Evolutionary conservation across 1,139 yeast genomes (phyloP).

Genomic region (Pichia norvegensis): DNA sequence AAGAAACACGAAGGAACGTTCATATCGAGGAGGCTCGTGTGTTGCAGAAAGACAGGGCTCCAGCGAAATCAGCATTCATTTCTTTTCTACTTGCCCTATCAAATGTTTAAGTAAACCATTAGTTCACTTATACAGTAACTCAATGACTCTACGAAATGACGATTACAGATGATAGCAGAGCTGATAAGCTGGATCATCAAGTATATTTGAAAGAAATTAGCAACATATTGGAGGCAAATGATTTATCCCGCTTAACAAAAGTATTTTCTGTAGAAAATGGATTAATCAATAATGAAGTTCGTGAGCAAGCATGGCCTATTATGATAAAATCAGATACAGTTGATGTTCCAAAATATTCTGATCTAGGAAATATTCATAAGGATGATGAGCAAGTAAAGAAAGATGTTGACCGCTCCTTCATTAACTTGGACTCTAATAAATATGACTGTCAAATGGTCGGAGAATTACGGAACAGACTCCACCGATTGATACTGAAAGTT

Average conservation of each 20-base stretch:
- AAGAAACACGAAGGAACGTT: too few species aligned
- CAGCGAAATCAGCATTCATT: too few species aligned
- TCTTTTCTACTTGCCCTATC: too few species aligned
- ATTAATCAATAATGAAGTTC: conserved; percentile 31
- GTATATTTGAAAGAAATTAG: not conserved
- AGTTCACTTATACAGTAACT: too few species aligned
- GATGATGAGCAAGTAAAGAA: conserved; percentile 76
- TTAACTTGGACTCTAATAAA: conserved; percentile 29
- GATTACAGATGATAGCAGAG: not conserved
- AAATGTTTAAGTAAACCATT: too few species aligned
- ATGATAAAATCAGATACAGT: conserved; percentile 18
- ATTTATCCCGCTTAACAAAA: conserved; percentile 17
- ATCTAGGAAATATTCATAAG: conserved; percentile 38
- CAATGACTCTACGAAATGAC: not conserved
- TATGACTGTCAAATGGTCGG: too few species aligned
- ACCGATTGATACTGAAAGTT: conserved; percentile 43
- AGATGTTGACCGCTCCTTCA: conserved; percentile 70
- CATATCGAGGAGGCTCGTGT: not conserved
- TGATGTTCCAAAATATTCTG: not conserved
- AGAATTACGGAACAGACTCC: conserved; percentile 35
- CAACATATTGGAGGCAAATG: conserved; percentile 10
- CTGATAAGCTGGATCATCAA: not conserved
- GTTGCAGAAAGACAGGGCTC: too few species aligned
- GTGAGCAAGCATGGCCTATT: conserved; percentile 44
- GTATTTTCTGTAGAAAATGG: conserved; percentile 33